phyloP scores from a whole-genome alignment of 306 rosid genomes.

The Erythrophleum fordii region DNA sequence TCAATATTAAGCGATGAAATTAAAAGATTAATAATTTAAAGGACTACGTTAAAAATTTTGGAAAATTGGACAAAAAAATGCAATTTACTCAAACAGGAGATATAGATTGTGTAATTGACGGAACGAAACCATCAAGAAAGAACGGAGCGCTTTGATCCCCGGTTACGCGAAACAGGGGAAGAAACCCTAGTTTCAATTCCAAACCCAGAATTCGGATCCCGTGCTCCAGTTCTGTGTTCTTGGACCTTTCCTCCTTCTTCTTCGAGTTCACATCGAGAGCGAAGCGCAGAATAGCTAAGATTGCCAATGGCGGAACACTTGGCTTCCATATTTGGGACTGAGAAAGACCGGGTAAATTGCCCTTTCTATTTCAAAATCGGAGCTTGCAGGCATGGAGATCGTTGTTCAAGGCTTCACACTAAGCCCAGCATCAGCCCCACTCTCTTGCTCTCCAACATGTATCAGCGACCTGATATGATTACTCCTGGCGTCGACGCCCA shows the following conservation, averaged over 20 bases:
- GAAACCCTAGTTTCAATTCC: neutral
- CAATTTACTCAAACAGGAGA: no score
- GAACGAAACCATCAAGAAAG: slow-evolving; percentile 29
- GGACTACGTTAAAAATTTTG: no score
- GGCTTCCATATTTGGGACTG: slow-evolving; percentile 78
- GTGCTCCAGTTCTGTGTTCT: no score
- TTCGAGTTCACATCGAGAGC: neutral
- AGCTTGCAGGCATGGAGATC: slow-evolving; percentile 79
- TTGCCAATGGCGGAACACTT: slow-evolving; percentile 69
- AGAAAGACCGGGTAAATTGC: slow-evolving; percentile 80
- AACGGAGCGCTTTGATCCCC: neutral
- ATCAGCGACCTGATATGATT: slow-evolving; percentile 79
- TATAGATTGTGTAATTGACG: no score
- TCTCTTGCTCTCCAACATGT: slow-evolving; percentile 70
- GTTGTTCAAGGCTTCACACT: slow-evolving; percentile 73
- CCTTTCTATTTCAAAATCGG: slow-evolving; percentile 87
- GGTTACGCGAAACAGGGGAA: no score
- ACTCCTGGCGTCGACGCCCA: slow-evolving; percentile 72
- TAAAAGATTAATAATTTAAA: no score
- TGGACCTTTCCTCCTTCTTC: neutral
- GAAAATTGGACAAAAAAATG: no score
- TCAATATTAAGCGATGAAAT: no score
- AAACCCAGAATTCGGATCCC: neutral
- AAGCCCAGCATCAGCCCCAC: slow-evolving; percentile 81
- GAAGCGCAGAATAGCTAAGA: neutral